Base-by-base conservation (phyloP, 1,139 yeast genomes). In the Kluyveromyces marxianus region DNA sequence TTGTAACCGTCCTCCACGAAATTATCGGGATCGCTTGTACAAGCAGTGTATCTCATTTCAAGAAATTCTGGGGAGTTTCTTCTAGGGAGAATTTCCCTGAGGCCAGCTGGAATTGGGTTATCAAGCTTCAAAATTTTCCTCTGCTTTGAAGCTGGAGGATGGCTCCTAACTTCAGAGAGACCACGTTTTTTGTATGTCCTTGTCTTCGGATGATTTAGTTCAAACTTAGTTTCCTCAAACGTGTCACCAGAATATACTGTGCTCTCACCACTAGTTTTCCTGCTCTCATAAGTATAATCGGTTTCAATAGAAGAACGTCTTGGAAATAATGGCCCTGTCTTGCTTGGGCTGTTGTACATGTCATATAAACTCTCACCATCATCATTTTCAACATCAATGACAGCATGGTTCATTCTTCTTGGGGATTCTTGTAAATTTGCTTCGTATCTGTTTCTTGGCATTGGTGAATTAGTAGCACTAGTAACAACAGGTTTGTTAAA, bases 21-120 rank as follows among this genome's bases (percentile, higher is more conserved):
- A 37, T 83, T 81, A 63, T 88, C 92, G 1, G 97, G 96, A 50
- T 84, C 87, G 0, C 92, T 75, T 1, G 97, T 90, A 62, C 95
- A 87, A 0, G 97, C 97, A 0, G 96, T 86, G 64, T 90, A 89
- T 51, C 96, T 79, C 96, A 92, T 89, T 65, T 86, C 87, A 10
- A 92, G 82, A 61, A 87, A 92, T 64, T 92, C 98, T 44, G 94
- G 96, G 39, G 86, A 81, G 55, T 88, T 95, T 27, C 92, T 76
- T 56, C 89, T 74, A 5, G 95, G 88, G 52, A 87, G 68, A 44
- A 87, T 86, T 51, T 84, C 82, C 56, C 79, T 77, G 48, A 92
- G 72, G 52, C 90, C 92, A 25, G 87, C 81, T 2, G 98, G 97
- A 41, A 92, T 83, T 2, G 97, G 96, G 57, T 94, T 90, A 60